phyloP scores from a whole-genome alignment of 768 basidiomycete genomes.

The Melanogaster broomeanus region DNA sequence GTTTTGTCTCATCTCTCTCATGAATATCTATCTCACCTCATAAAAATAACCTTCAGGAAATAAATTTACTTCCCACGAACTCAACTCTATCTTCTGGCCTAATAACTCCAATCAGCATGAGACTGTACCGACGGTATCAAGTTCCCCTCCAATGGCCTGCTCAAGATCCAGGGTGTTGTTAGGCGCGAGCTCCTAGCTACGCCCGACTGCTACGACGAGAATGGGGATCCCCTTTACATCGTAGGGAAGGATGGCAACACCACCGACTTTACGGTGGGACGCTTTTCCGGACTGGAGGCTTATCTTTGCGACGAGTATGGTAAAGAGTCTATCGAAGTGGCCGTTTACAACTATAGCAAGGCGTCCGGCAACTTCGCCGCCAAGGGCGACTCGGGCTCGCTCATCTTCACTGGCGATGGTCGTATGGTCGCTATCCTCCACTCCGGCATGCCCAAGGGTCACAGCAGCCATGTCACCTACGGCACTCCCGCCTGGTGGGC shows the following conservation, averaged over 20 bases:
- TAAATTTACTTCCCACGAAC: constrained; percentile 22
- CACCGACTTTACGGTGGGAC: constrained; percentile 37
- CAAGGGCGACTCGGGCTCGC: constrained; percentile 43
- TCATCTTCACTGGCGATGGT: constrained; percentile 37
- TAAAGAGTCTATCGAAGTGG: constrained; percentile 33
- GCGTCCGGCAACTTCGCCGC: constrained; percentile 33
- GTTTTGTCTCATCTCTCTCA: constrained; percentile 21
- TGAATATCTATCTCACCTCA: constrained; percentile 7
- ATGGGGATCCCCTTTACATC: constrained; percentile 23
- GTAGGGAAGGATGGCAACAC: constrained; percentile 39
- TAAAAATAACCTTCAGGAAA: constrained; percentile 31
- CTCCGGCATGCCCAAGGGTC: constrained; percentile 28
- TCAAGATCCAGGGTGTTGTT: constrained; percentile 30
- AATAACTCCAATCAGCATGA: constrained; percentile 7
- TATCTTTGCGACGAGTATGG: constrained; percentile 20
- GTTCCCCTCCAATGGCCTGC: constrained; percentile 32
- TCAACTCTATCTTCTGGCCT: constrained; percentile 26
- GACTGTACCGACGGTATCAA: no score
- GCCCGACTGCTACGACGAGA: constrained; percentile 31
- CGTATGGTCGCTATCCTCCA: constrained; percentile 36
- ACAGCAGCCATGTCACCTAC: constrained; percentile 35
- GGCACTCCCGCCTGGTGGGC: constrained; percentile 38
- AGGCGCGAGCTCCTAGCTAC: constrained; percentile 25
- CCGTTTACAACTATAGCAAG: constrained; percentile 36
- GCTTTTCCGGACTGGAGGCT: constrained; percentile 33